phyloP scores from a whole-genome alignment of 2,329 filamentous ascomycete species.

The Diplodia seriata region DNA sequence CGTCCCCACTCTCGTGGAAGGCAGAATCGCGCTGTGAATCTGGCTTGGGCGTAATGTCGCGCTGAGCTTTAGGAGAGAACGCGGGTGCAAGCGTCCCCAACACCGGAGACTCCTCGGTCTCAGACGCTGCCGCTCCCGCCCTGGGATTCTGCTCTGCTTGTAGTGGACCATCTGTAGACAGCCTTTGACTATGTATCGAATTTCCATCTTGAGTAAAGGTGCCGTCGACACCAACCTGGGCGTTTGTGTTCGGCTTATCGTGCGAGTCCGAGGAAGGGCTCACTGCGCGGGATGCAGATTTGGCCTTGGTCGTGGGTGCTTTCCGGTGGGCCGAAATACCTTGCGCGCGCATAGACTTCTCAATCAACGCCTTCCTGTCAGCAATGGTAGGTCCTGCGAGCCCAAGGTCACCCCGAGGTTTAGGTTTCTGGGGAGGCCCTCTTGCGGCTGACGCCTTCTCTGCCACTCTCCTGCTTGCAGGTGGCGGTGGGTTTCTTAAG shows the following conservation, averaged over 20 bases:
- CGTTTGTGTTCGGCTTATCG: slow-evolving; percentile 1
- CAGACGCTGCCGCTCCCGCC: slow-evolving; percentile 53
- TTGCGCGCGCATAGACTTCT: slow-evolving; percentile 28
- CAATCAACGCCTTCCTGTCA: slow-evolving; percentile 28
- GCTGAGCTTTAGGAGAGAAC: slow-evolving; percentile 6
- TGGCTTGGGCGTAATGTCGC: slow-evolving; percentile 7
- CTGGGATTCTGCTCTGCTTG: slow-evolving; percentile 42
- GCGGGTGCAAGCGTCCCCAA: slow-evolving; percentile 55
- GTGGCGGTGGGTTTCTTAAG: slow-evolving; percentile 16
- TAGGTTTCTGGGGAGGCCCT: slow-evolving; percentile 19
- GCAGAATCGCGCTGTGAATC: slow-evolving; percentile 18
- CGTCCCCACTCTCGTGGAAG: neutral
- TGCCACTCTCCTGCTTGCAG: slow-evolving; percentile 11
- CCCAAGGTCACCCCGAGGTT: slow-evolving; percentile 18
- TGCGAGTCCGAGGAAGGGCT: slow-evolving; percentile 21
- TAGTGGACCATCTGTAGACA: slow-evolving; percentile 36
- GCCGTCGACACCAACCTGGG: neutral
- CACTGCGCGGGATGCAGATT: slow-evolving; percentile 15
- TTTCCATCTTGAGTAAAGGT: neutral
- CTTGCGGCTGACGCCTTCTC: slow-evolving; percentile 3
- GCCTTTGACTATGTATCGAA: neutral
- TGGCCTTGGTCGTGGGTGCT: slow-evolving; percentile 2
- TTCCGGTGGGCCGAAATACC: slow-evolving; percentile 19
- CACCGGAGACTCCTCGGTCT: slow-evolving; percentile 67
- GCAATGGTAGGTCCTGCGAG: slow-evolving; percentile 28